phyloP scores from a whole-genome alignment of 305 asterid species.

The Solanum hybrid region DNA sequence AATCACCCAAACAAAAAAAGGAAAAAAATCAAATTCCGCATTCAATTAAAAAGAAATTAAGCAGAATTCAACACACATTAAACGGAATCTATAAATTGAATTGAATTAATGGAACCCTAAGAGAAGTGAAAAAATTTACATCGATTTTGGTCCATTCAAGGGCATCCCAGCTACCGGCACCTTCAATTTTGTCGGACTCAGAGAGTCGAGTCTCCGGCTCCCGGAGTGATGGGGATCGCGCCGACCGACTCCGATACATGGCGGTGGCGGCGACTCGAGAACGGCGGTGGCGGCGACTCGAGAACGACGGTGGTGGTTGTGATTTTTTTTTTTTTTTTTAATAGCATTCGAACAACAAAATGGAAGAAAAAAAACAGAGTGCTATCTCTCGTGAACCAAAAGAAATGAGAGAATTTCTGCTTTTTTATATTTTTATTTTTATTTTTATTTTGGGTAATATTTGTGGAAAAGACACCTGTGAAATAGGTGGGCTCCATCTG shows the following conservation, averaged over 20 bases:
- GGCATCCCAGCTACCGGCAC: constrained; percentile 87
- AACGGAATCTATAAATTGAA: neutral
- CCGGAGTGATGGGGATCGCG: constrained; percentile 49
- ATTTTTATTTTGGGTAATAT: neutral
- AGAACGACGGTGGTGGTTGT: neutral
- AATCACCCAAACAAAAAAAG: neutral
- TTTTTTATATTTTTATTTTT: neutral
- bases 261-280: constrained; percentile 11
- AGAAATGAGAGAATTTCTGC: neutral
- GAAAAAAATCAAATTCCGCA: neutral
- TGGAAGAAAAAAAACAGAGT: neutral
- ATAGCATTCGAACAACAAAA: neutral
- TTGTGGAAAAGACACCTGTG: constrained; percentile 14
- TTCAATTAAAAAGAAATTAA: neutral
- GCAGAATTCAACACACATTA: neutral
- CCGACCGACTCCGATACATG: constrained; percentile 54
- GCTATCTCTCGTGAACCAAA: neutral
- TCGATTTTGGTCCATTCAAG: constrained; percentile 96
- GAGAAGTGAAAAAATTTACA: constrained; percentile 28
- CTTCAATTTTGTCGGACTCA: constrained; percentile 71
- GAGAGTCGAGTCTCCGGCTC: constrained; percentile 42
- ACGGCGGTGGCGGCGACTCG: neutral
- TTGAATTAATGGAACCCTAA: constrained; percentile 12
- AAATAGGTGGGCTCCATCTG: constrained; percentile 19
- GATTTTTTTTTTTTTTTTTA: neutral